Percentiles rank a stretch among this genome's conserved stretches.
These are phyloP conservation scores for Phytopythium kandeliae DNA, from an alignment of 352 stramenopile species.

Conservation along the genomic window DNA sequence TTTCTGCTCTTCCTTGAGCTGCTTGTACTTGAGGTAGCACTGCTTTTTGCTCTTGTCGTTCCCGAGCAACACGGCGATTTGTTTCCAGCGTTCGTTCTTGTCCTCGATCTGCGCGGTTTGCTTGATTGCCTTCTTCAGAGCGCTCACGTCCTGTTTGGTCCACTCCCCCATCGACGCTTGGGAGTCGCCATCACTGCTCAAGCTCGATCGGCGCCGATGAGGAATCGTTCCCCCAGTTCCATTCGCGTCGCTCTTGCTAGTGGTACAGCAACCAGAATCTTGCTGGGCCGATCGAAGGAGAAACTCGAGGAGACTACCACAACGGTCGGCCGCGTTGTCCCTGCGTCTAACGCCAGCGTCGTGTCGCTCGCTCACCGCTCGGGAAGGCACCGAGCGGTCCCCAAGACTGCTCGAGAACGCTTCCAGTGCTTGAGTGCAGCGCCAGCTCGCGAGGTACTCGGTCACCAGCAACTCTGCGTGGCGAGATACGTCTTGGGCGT, in stretches of 20 bases:
- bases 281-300: conserved; percentile 7
- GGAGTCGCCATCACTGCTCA: conserved; percentile 12
- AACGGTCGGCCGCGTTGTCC: neutral
- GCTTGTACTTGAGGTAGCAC: conserved; percentile 85
- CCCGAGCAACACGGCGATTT: conserved; percentile 53
- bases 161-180: conserved; percentile 16
- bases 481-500: conserved; percentile 28
- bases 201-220: conserved; percentile 8
- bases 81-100: conserved; percentile 71
- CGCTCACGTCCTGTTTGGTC: conserved; percentile 48
- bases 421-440: conserved; percentile 48
- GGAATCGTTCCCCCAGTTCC: neutral
- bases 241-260: neutral
- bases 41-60: conserved; percentile 70
- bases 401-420: conserved; percentile 17
- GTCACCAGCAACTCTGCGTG: conserved; percentile 67
- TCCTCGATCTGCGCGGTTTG: conserved; percentile 48
- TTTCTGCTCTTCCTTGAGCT: conserved; percentile 64
- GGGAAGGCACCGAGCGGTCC: neutral
- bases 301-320: conserved; percentile 4
- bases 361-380: neutral
- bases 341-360: neutral
- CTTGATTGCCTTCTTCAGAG: conserved; percentile 72
- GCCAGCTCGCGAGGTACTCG: conserved; percentile 61
- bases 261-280: neutral